phyloP scores from a whole-genome alignment of 2,329 filamentous ascomycete genomes.

The Venturia pyrina region DNA sequence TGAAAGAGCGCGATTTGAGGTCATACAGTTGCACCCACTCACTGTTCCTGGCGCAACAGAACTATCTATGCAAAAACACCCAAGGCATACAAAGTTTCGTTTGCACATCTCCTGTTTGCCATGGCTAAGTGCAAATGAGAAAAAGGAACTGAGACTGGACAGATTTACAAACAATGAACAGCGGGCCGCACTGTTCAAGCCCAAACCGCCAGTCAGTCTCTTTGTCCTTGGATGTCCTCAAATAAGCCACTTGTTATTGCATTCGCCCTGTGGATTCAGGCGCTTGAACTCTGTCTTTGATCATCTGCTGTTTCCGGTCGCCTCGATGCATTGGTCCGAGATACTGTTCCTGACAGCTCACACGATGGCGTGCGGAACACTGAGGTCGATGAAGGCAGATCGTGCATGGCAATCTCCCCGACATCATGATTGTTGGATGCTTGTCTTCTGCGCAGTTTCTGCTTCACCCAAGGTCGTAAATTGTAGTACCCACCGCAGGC shows the following conservation, averaged over 20 bases:
- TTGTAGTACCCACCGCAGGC: slow-evolving; percentile 57
- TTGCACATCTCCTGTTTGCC: background rate
- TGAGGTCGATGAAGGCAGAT: slow-evolving; percentile 50
- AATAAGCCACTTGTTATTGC: background rate
- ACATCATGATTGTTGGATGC: background rate
- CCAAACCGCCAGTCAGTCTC: background rate
- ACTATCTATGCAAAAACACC: background rate
- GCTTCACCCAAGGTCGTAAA: slow-evolving; percentile 46
- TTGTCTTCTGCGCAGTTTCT: slow-evolving; percentile 22
- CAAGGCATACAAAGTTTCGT: background rate
- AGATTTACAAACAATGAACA: background rate
- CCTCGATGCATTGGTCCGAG: background rate
- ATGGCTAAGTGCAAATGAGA: background rate
- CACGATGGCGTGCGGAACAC: slow-evolving; percentile 50
- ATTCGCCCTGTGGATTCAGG: background rate
- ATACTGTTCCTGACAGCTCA: slow-evolving; percentile 16
- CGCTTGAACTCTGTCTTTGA: slow-evolving; percentile 2
- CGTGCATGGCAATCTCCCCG: slow-evolving; percentile 31
- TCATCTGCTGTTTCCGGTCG: slow-evolving; percentile 7
- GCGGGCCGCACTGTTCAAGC: background rate
- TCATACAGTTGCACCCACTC: background rate
- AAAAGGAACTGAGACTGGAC: background rate
- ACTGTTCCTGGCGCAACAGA: too few relatives aligned
- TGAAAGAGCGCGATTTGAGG: background rate
- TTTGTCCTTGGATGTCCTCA: background rate